Conservation (phyloP, 495 filamentous ascomycete genomes). For the Tuber microsphaerosporum region DNA sequence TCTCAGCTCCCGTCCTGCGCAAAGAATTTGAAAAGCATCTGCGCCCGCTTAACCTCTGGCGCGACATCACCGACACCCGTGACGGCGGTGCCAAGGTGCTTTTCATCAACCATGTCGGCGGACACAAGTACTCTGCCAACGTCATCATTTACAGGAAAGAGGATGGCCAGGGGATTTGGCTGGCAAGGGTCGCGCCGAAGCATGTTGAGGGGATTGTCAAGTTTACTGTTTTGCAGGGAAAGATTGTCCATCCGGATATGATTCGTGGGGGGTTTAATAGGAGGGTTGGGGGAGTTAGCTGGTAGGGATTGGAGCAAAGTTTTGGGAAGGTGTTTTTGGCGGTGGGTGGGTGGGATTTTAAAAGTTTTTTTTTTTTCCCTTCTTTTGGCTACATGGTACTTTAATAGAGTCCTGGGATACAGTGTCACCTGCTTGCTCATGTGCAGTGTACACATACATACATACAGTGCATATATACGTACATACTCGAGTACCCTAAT, state of each 20-base stretch:
- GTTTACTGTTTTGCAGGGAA: constrained; percentile 86
- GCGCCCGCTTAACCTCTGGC: constrained; percentile 71
- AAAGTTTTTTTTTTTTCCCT: not conserved
- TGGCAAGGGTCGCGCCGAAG: constrained; percentile 78
- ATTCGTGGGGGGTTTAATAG: constrained; percentile 87
- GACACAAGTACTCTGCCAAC: constrained; percentile 90
- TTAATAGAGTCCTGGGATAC: not conserved
- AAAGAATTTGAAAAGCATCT: constrained; percentile 87
- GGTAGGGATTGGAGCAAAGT: constrained; percentile 49
- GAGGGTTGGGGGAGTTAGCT: constrained; percentile 69
- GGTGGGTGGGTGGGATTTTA: not conserved
- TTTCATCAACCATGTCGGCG: constrained; percentile 92
- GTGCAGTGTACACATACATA: not conserved
- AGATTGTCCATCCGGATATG: constrained; percentile 77
- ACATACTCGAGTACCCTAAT: not conserved
- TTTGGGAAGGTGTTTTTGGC: not conserved
- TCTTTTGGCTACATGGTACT: not conserved
- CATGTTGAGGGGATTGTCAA: constrained; percentile 90
- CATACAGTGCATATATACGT: too few relatives aligned
- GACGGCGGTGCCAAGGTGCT: constrained; percentile 89
- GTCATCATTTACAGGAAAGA: constrained; percentile 71
- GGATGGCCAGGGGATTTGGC: constrained; percentile 60
- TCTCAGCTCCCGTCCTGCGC: constrained; percentile 76
- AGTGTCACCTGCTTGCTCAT: not conserved
- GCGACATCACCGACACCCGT: constrained; percentile 77